Evolutionary conservation across 345 rosid genomes (phyloP).

Genomic region (Leavenworthia alabamica): DNA sequence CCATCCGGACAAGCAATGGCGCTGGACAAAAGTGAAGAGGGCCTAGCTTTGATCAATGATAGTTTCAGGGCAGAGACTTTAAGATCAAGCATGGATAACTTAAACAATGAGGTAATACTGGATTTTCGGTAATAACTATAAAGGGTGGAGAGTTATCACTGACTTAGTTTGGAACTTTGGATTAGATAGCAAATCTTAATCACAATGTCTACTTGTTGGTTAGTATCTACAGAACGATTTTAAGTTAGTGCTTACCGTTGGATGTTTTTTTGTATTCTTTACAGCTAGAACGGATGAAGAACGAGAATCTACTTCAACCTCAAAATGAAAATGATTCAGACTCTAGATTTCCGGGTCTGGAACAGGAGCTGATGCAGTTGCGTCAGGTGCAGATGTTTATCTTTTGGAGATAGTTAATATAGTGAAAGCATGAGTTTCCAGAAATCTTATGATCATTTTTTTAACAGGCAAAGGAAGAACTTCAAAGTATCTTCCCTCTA

Average conservation of each 20-base stretch:
- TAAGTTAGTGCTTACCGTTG: neutral
- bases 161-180: neutral
- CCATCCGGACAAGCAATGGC: conserved; percentile 35
- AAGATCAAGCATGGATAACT: conserved; percentile 82
- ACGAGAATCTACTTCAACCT: conserved; percentile 61
- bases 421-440: conserved; percentile 15
- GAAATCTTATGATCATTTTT: conserved; percentile 10
- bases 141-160: neutral
- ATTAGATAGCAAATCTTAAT: neutral
- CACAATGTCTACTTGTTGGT: neutral
- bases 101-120: conserved; percentile 67
- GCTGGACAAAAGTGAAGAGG: conserved; percentile 38
- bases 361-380: conserved; percentile 56
- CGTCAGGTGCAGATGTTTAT: conserved; percentile 48
- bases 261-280: conserved; percentile 9
- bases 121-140: neutral
- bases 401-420: neutral
- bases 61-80: conserved; percentile 60
- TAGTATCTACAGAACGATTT: neutral
- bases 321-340: conserved; percentile 42
- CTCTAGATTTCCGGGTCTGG: conserved; percentile 57
- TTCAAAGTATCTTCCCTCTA: conserved; percentile 63
- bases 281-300: conserved; percentile 95
- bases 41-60: conserved; percentile 47
- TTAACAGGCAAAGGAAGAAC: conserved; percentile 77